phyloP scores from a whole-genome alignment of 306 rosid species.

The Dryas alaskensis region DNA sequence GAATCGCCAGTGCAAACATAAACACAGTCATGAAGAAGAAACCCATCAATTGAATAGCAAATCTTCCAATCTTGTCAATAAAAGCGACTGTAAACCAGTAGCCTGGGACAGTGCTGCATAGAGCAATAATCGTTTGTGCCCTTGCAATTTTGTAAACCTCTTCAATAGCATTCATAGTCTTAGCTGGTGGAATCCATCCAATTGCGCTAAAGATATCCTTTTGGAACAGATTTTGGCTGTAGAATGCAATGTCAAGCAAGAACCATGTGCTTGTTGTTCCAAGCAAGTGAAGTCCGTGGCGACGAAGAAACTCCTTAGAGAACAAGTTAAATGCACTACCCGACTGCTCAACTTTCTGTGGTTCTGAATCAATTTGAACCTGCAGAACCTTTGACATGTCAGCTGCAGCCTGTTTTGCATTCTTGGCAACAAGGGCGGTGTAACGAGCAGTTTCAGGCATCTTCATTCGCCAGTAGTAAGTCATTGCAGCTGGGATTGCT shows the following conservation, averaged over 20 bases:
- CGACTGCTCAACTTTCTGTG: conserved; percentile 3
- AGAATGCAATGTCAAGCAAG: conserved; percentile 67
- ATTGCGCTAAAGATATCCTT: conserved; percentile 70
- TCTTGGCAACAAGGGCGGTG: conserved; percentile 69
- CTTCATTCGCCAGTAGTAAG: conserved; percentile 60
- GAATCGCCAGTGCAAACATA: conserved; percentile 75
- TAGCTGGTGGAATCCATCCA: conserved; percentile 72
- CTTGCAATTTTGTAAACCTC: conserved; percentile 59
- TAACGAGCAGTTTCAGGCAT: conserved; percentile 87
- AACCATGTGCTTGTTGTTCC: conserved; percentile 76
- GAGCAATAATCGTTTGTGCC: conserved; percentile 75
- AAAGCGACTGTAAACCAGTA: conserved; percentile 73
- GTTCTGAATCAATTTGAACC: conserved; percentile 48
- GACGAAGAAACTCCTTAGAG: conserved; percentile 49
- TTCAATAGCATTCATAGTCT: conserved; percentile 61
- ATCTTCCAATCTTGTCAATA: conserved; percentile 68
- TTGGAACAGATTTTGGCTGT: conserved; percentile 71
- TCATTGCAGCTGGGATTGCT: conserved; percentile 63
- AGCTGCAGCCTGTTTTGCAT: conserved; percentile 48
- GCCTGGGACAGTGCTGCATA: conserved; percentile 78
- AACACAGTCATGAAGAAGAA: conserved; percentile 83
- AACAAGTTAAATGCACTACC: conserved; percentile 40
- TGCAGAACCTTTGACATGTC: conserved; percentile 75
- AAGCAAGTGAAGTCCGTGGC: conserved; percentile 65
- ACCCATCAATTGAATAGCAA: conserved; percentile 66